These are phyloP conservation scores for Zalaria obscura DNA, from an alignment of 2,329 filamentous ascomycete genomes.

Conservation along the genomic window DNA sequence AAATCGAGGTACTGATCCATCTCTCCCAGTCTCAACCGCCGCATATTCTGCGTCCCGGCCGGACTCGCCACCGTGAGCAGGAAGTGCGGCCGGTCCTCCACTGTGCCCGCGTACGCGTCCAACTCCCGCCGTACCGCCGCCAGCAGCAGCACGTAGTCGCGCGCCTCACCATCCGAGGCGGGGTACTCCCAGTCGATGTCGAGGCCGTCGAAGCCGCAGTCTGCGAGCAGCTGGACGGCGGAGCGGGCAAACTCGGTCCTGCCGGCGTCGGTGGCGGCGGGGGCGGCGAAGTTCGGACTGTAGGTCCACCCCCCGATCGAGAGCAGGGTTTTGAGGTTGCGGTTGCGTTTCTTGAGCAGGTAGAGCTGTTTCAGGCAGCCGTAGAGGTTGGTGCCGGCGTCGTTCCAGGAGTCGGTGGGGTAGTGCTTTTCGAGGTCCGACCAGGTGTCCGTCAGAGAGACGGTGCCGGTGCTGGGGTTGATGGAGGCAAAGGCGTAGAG, in stretches of 20 bases:
- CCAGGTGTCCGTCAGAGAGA: slow-evolving; percentile 55
- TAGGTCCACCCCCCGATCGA: slow-evolving; percentile 76
- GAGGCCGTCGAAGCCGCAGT: slow-evolving; percentile 54
- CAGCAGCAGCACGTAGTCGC: slow-evolving; percentile 25
- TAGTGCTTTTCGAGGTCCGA: slow-evolving; percentile 60
- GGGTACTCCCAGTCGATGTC: slow-evolving; percentile 37
- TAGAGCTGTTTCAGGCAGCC: slow-evolving; percentile 67
- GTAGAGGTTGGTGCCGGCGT: slow-evolving; percentile 56
- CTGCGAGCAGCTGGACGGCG: slow-evolving; percentile 61
- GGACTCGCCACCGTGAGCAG: slow-evolving; percentile 31
- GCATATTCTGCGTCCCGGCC: slow-evolving; percentile 27
- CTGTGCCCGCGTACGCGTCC: slow-evolving; percentile 23
- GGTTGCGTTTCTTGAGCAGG: slow-evolving; percentile 60
- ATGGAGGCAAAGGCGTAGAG: slow-evolving; percentile 89
- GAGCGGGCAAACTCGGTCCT: slow-evolving; percentile 53
- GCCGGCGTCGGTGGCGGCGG: slow-evolving; percentile 47
- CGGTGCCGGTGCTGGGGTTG: slow-evolving; percentile 63
- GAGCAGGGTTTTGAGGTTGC: slow-evolving; percentile 65
- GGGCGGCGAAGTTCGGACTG: slow-evolving; percentile 60
- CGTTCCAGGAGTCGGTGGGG: slow-evolving; percentile 49
- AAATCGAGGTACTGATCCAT: slow-evolving; percentile 32
- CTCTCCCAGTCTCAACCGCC: slow-evolving; percentile 24
- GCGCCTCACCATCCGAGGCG: slow-evolving; percentile 22
- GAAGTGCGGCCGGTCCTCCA: slow-evolving; percentile 23
- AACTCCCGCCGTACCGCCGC: slow-evolving; percentile 22